These are phyloP conservation scores for Theobroma cacao DNA, from an alignment of 345 rosid species.

Conservation along the genomic window DNA sequence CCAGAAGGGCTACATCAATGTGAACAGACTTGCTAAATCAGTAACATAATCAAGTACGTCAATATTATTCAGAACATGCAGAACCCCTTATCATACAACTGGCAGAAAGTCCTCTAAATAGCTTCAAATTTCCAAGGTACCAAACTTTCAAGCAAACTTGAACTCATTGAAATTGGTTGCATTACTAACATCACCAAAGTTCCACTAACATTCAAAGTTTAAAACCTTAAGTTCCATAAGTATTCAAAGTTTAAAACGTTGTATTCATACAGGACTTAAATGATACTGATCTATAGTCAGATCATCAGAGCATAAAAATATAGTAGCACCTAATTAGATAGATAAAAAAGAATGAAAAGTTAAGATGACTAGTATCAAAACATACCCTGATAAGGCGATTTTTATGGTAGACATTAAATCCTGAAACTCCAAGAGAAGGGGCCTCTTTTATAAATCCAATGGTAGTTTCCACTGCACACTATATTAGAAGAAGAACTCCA, in stretches of 20 bases:
- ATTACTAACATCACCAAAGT: not conserved
- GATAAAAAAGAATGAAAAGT: constrained; percentile 6
- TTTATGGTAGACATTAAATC: constrained; percentile 84
- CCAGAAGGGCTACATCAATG: constrained; percentile 82
- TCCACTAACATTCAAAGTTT: not conserved
- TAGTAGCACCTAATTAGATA: not conserved
- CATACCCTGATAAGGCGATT: constrained; percentile 93
- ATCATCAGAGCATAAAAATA: not conserved
- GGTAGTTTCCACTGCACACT: constrained; percentile 63
- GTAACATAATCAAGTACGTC: constrained; percentile 12
- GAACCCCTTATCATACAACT: not conserved
- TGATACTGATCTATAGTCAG: not conserved
- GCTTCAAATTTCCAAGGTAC: not conserved
- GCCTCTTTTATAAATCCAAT: constrained; percentile 82
- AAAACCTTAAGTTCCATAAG: constrained; percentile 1
- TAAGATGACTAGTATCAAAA: constrained; percentile 5
- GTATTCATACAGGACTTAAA: not conserved
- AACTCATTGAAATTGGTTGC: not conserved
- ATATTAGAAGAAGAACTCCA: constrained; percentile 10
- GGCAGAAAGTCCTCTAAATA: not conserved
- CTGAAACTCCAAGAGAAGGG: constrained; percentile 47
- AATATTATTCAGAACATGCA: not conserved
- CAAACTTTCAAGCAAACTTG: constrained; percentile 1
- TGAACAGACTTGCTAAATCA: constrained; percentile 22
- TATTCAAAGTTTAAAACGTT: not conserved